Evolutionary conservation across 768 basidiomycete genomes (phyloP).

Genomic region (Lactifluus echinatus): DNA sequence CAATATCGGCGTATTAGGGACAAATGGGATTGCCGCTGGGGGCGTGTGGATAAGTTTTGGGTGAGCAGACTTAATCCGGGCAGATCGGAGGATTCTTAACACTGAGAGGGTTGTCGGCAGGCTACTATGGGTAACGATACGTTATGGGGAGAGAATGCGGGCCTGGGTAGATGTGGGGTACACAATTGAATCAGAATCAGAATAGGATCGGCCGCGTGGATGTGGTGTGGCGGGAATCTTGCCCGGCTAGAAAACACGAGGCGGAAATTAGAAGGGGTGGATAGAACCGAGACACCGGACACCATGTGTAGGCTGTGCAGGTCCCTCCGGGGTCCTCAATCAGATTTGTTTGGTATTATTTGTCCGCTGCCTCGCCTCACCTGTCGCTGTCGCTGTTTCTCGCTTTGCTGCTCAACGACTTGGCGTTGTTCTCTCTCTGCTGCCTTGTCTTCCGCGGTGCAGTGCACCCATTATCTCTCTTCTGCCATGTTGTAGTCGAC

Average conservation of each 20-base stretch:
- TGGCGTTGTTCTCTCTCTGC: not conserved
- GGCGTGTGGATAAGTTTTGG: slow-evolving; percentile 42
- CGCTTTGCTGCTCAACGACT: no score
- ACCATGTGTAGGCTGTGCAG: not conserved
- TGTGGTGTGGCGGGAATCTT: not conserved
- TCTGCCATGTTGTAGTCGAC: slow-evolving; percentile 15
- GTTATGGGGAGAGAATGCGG: slow-evolving; percentile 49
- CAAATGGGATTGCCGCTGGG: slow-evolving; percentile 39
- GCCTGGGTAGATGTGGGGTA: slow-evolving; percentile 50
- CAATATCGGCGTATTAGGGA: slow-evolving; percentile 40
- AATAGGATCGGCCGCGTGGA: not conserved
- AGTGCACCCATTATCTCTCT: no score
- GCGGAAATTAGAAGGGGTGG: not conserved
- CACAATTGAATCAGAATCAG: slow-evolving; percentile 31
- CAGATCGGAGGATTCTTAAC: not conserved
- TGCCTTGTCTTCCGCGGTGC: no score
- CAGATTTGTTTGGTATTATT: no score
- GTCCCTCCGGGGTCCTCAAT: not conserved
- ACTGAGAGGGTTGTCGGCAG: slow-evolving; percentile 30
- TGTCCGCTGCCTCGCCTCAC: no score
- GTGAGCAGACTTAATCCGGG: slow-evolving; percentile 34
- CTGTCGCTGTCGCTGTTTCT: not conserved
- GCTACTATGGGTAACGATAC: slow-evolving; percentile 43
- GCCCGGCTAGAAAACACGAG: not conserved
- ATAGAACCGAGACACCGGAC: not conserved